Evolutionary conservation across 2,329 filamentous ascomycete genomes (phyloP), one percentile per base, ranked within the genome.

Genomic region (Phaeosphaeriaceae sp.): DNA sequence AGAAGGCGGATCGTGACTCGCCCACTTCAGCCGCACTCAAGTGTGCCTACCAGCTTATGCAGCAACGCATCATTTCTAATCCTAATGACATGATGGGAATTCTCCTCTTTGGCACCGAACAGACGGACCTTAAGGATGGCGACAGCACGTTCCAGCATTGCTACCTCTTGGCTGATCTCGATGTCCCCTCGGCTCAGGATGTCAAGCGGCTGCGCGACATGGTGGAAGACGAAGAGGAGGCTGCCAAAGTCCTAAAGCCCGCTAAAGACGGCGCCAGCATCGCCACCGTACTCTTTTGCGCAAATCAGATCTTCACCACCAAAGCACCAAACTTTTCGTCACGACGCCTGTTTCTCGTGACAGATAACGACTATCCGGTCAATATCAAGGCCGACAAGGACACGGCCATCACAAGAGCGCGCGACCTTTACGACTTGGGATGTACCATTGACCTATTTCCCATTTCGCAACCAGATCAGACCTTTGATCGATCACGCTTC

Each of bases 41-140:
- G 83, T 97, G 92, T 70, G 95, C 94, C 57, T 96, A 96, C 72
- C 88, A 92, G 72, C 83, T 99, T 53, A 97, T 99, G 92, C 92
- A 98, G 79, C 94, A 98, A 80, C 92, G 95, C 68, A 98, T 99
- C 77, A 98, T 99, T 69, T 94, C 94, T 3, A 94, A 93, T 61
- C 95, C 95, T 1, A 93, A 90, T 72, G 95, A 99, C 61, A 96
- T 97, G 91, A 97, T 99, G 86, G 93, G 94, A 1, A 90, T 99
- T 24, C 77, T 99, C 40, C 83, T 99, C 0, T 99, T 96, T 74
- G 93, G 93, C 9, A 99, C 95, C 0, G 84, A 96, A 71, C 86
- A 91, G 78, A 91, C 92, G 41, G 73, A 75, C 51, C 42, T 75
- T 17, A 72, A 69, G 31, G 73, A 76, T 40, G 73, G 72, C 31